Conservation (phyloP, 176 grass and related monocot species). For the Ampelocalamus luodianensis region DNA sequence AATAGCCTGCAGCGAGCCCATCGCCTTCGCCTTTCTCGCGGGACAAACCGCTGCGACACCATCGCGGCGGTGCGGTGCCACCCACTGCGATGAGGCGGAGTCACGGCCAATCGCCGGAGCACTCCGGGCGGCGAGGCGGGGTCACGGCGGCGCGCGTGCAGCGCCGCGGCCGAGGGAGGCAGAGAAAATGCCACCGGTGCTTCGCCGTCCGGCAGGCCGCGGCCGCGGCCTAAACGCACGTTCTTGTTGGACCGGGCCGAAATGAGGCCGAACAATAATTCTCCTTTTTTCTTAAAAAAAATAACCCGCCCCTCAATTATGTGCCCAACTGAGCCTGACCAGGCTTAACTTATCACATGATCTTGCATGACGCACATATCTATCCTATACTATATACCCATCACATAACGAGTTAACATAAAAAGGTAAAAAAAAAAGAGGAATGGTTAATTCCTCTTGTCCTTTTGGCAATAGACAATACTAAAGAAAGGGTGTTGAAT, state of each 20-base stretch:
- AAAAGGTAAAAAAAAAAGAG: not conserved
- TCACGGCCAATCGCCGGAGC: not conserved
- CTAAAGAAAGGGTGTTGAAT: not conserved
- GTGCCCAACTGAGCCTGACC: no score
- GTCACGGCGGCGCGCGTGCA: not conserved
- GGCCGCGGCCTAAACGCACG: not conserved
- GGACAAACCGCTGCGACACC: not conserved
- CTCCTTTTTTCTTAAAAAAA: no score
- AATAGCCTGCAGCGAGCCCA: not conserved
- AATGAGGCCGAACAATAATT: not conserved
- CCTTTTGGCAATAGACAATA: not conserved
- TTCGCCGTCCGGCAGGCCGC: not conserved
- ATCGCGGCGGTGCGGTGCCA: not conserved
- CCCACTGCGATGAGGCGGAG: not conserved
- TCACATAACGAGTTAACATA: not conserved
- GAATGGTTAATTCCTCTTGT: not conserved
- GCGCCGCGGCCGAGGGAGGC: not conserved
- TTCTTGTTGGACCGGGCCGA: not conserved
- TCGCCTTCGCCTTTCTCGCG: not conserved
- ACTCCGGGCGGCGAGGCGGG: not conserved
- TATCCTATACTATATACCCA: not conserved
- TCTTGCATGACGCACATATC: not conserved
- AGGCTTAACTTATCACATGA: not conserved
- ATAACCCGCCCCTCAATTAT: no score
- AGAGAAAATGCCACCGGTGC: not conserved